phyloP scores from a whole-genome alignment of 2,329 filamentous ascomycete species.

The Pseudogymnoascus sp. region DNA sequence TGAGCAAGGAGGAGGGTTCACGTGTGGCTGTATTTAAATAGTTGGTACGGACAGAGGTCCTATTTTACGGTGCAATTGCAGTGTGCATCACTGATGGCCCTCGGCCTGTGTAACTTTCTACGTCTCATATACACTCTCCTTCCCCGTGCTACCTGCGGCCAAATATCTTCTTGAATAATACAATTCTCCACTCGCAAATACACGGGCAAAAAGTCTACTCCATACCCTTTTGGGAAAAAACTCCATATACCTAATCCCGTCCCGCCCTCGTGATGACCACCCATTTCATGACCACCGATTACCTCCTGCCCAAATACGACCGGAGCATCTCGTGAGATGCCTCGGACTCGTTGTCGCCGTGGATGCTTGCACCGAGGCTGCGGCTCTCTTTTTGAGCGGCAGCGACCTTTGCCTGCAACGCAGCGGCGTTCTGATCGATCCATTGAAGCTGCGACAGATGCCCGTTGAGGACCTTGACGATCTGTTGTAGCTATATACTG shows the following conservation, averaged over 20 bases:
- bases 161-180: not conserved
- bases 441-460: constrained; percentile 88
- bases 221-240: not conserved
- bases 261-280: not conserved
- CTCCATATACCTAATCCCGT: constrained; percentile 2
- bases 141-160: not conserved
- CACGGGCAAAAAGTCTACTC: not conserved
- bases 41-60: not conserved
- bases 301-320: constrained; percentile 74
- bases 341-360: constrained; percentile 54
- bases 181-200: constrained; percentile 2
- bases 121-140: not conserved
- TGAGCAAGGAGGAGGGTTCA: not conserved
- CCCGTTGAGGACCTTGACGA: constrained; percentile 88
- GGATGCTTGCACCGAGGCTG: constrained; percentile 46
- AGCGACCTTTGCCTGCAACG: constrained; percentile 73
- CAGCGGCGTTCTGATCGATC: constrained; percentile 79
- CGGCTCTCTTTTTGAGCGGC: constrained; percentile 75
- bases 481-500: constrained; percentile 68
- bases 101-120: constrained; percentile 2
- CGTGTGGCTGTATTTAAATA: not conserved
- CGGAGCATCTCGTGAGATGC: constrained; percentile 82
- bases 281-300: constrained; percentile 18
- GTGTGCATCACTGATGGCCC: not conserved
- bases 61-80: not conserved